Percentiles rank a stretch among this genome's conserved stretches.
Evolutionary conservation across 2,329 filamentous ascomycete species (phyloP).

Genomic region (Xylariales sp.): DNA sequence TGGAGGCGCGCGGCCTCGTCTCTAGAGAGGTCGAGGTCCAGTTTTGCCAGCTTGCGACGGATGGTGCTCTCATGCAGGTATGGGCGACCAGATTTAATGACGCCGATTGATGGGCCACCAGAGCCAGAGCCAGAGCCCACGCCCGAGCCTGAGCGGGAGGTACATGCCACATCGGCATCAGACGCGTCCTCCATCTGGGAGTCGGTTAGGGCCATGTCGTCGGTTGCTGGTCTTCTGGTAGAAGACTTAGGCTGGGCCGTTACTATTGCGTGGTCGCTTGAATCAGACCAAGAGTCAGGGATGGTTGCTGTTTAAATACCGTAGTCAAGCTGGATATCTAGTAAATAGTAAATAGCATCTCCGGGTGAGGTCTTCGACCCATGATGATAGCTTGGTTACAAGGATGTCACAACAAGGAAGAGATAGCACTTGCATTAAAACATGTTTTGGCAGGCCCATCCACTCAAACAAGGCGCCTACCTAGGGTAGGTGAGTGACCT

Average conservation of each 20-base stretch:
- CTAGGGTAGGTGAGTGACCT: too few relatives aligned
- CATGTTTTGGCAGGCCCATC: neutral
- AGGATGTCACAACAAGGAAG: neutral
- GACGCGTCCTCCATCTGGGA: constrained; percentile 29
- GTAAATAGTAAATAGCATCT: too few relatives aligned
- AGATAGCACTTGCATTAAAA: constrained; percentile 1
- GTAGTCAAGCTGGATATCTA: too few relatives aligned
- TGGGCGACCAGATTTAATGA: constrained; percentile 61
- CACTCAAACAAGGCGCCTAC: neutral
- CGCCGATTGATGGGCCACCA: constrained; percentile 44
- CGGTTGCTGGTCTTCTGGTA: constrained; percentile 4
- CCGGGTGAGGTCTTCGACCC: too few relatives aligned
- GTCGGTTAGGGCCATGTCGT: constrained; percentile 32
- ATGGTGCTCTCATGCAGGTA: constrained; percentile 87
- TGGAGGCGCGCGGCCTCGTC: constrained; percentile 86
- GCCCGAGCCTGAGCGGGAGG: constrained; percentile 21
- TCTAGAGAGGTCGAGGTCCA: constrained; percentile 78
- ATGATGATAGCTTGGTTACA: neutral
- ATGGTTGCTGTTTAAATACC: neutral
- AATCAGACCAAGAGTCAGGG: neutral
- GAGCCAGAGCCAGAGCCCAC: constrained; percentile 20
- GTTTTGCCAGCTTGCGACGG: constrained; percentile 75
- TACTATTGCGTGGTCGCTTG: neutral
- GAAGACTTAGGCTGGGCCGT: neutral
- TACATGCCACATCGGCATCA: constrained; percentile 30